phyloP scores from a whole-genome alignment of 805 yeast species.

The Sporopachydermia quercuum region DNA sequence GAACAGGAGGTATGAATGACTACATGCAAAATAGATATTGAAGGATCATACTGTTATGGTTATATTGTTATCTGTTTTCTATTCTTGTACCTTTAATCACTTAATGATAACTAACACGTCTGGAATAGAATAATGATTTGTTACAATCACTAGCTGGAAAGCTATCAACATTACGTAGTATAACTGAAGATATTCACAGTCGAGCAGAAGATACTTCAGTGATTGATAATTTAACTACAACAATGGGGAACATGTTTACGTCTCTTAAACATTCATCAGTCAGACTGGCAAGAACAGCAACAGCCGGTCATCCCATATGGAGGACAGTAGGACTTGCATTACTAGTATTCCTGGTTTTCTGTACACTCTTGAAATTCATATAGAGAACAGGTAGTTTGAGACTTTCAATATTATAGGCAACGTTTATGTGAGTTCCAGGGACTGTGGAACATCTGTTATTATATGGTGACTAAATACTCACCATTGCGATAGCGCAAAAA shows the following conservation, averaged over 20 bases:
- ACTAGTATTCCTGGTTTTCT: constrained; percentile 37
- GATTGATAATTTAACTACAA: constrained; percentile 29
- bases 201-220: constrained; percentile 38
- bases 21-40: too few relatives aligned
- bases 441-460: too few relatives aligned
- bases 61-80: too few relatives aligned
- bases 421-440: too few relatives aligned
- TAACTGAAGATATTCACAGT: constrained; percentile 52
- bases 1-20: too few relatives aligned
- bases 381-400: constrained; percentile 11
- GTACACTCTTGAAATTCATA: constrained; percentile 36
- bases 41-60: too few relatives aligned
- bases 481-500: too few relatives aligned
- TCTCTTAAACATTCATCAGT: constrained; percentile 37
- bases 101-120: too few relatives aligned
- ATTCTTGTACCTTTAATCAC: too few relatives aligned
- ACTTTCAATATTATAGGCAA: too few relatives aligned
- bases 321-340: constrained; percentile 45
- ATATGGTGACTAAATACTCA: too few relatives aligned
- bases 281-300: constrained; percentile 39
- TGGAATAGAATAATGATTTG: constrained; percentile 53
- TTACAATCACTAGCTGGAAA: constrained; percentile 51
- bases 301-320: constrained; percentile 43
- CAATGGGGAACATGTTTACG: constrained; percentile 33
- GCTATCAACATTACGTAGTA: constrained; percentile 44